Percentiles rank a stretch among this genome's conserved stretches.
Evolutionary conservation across 1,284 basidiomycete species (phyloP).

Genomic region (Ceratobasidium sp.): DNA sequence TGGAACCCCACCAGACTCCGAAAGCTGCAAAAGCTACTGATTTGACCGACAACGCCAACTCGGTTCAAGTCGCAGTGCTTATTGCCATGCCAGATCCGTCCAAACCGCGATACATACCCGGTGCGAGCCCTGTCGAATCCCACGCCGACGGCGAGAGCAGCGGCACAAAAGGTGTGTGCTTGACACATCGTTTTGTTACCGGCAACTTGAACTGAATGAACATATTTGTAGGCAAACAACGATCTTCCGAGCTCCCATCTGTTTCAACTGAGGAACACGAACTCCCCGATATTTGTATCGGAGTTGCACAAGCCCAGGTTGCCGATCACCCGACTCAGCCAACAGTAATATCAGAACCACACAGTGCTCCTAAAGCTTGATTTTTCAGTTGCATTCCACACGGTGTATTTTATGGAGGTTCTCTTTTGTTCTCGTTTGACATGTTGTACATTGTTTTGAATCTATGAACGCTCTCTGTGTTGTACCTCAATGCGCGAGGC

Average conservation of each 20-base stretch:
- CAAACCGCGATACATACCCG: constrained; percentile 35
- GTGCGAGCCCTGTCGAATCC: constrained; percentile 26
- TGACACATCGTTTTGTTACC: not conserved
- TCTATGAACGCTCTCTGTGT: not conserved
- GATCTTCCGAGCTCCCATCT: constrained; percentile 33
- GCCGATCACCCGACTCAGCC: not conserved
- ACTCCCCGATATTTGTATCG: constrained; percentile 40
- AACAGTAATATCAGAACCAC: not conserved
- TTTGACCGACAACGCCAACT: constrained; percentile 2
- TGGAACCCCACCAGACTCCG: not conserved
- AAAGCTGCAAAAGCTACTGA: not conserved
- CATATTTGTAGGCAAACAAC: constrained; percentile 37
- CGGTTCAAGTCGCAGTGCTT: constrained; percentile 47
- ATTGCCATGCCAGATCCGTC: constrained; percentile 50
- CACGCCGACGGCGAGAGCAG: constrained; percentile 26
- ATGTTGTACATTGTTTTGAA: constrained; percentile 26
- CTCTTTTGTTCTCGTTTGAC: constrained; percentile 6
- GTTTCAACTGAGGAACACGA: constrained; percentile 39
- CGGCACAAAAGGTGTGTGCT: constrained; percentile 35
- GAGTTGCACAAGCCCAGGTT: constrained; percentile 27
- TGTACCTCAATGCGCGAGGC: not conserved
- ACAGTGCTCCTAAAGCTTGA: constrained; percentile 4
- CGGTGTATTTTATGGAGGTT: constrained; percentile 12
- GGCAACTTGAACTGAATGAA: constrained; percentile 7
- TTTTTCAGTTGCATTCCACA: constrained; percentile 16